phyloP scores from a whole-genome alignment of 257 asterid species.

The Misopates orontium region DNA sequence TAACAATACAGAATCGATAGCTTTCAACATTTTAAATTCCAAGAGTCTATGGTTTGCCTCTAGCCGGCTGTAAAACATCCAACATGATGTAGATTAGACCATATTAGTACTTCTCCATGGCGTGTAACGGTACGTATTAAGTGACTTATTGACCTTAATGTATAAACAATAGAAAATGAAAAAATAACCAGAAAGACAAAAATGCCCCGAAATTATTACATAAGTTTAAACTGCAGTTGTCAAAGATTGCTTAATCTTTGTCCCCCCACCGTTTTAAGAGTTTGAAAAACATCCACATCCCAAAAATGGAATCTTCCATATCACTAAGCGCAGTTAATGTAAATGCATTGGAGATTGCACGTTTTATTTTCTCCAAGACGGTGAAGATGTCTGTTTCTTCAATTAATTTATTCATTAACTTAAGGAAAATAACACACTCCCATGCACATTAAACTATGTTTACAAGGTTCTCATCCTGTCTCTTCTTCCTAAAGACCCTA shows the following conservation, averaged over 20 bases:
- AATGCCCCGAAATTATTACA: neutral
- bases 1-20: no score
- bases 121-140: no score
- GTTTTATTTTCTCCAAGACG: conserved; percentile 79
- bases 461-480: conserved; percentile 90
- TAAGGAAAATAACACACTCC: conserved; percentile 42
- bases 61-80: no score
- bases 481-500: conserved; percentile 45
- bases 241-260: conserved; percentile 22
- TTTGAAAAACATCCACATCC: conserved; percentile 76
- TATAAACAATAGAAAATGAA: neutral
- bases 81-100: no score
- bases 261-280: conserved; percentile 37
- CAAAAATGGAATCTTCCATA: conserved; percentile 91
- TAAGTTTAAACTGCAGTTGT: conserved; percentile 7
- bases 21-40: no score
- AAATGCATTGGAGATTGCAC: conserved; percentile 69
- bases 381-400: conserved; percentile 98
- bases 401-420: conserved; percentile 50
- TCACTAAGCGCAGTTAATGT: conserved; percentile 86
- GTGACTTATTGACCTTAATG: neutral
- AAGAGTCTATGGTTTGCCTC: no score
- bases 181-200: conserved; percentile 1
- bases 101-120: no score
- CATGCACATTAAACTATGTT: conserved; percentile 56